Evolutionary conservation across 345 rosid genomes (phyloP).

Genomic region (Hirschfeldia incana): DNA sequence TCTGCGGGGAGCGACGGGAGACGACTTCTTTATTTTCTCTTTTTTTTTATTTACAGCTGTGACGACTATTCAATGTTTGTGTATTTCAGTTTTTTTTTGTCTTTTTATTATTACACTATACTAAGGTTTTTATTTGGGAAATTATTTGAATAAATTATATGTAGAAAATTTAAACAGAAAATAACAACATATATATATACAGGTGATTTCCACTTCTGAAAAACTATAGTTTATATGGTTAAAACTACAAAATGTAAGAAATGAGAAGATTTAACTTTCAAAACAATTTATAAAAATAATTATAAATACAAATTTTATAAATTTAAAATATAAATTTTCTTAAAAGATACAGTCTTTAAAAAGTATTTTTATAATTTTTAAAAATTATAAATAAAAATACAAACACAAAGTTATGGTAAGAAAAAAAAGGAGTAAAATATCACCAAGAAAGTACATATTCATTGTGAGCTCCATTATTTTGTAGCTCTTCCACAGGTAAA

Average conservation of each 20-base stretch:
- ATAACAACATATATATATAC: too few relatives aligned
- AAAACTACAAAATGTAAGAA: background rate
- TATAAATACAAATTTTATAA: too few relatives aligned
- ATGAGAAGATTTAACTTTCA: background rate
- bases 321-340: background rate
- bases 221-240: background rate
- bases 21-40: constrained; percentile 26
- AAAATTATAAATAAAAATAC: too few relatives aligned
- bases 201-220: background rate
- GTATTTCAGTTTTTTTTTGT: background rate
- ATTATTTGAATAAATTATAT: too few relatives aligned
- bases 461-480: background rate
- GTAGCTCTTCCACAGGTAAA: background rate
- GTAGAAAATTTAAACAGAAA: background rate
- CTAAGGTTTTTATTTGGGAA: background rate
- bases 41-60: constrained; percentile 9
- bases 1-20: constrained; percentile 29
- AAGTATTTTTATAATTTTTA: too few relatives aligned
- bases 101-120: background rate
- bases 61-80: constrained; percentile 4
- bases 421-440: background rate
- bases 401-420: background rate
- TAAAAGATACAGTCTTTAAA: background rate
- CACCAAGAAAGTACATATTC: background rate
- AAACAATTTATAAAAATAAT: background rate